Evolutionary conservation across 306 rosid genomes (phyloP).

Genomic region (Hippophae rhamnoides): DNA sequence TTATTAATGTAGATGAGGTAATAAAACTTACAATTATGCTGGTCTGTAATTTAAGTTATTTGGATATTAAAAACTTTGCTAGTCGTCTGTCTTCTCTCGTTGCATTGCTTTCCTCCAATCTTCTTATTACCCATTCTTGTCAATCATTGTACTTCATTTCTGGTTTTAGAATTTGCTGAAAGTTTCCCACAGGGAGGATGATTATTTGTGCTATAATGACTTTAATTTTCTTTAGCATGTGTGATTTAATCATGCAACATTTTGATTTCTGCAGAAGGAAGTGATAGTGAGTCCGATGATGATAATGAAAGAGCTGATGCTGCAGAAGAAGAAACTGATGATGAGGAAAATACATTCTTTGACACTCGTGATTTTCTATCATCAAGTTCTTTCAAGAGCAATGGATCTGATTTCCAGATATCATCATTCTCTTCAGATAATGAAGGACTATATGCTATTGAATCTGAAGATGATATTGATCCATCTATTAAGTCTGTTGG

Average conservation of each 20-base stretch:
- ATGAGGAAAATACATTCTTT: slow-evolving; percentile 89
- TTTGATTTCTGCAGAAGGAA: slow-evolving; percentile 54
- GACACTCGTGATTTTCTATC: slow-evolving; percentile 96
- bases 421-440: slow-evolving; percentile 91
- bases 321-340: slow-evolving; percentile 98
- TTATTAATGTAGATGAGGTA: too few species aligned
- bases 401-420: slow-evolving; percentile 67
- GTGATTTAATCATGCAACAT: slow-evolving; percentile 7
- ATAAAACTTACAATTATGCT: too few species aligned
- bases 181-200: background rate
- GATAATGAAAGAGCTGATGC: slow-evolving; percentile 97
- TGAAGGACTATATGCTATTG: slow-evolving; percentile 48
- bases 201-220: background rate
- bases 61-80: too few species aligned
- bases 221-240: slow-evolving; percentile 2
- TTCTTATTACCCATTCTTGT: too few species aligned
- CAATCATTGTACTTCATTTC: too few species aligned
- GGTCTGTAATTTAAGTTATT: too few species aligned
- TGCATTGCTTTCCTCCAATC: too few species aligned
- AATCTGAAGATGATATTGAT: slow-evolving; percentile 72
- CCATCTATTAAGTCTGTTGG: slow-evolving; percentile 56
- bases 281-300: slow-evolving; percentile 84
- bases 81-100: too few species aligned
- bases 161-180: background rate
- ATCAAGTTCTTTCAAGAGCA: slow-evolving; percentile 92